Base-by-base conservation (phyloP, 2,329 filamentous ascomycete genomes). In the Cadophora sp. region DNA sequence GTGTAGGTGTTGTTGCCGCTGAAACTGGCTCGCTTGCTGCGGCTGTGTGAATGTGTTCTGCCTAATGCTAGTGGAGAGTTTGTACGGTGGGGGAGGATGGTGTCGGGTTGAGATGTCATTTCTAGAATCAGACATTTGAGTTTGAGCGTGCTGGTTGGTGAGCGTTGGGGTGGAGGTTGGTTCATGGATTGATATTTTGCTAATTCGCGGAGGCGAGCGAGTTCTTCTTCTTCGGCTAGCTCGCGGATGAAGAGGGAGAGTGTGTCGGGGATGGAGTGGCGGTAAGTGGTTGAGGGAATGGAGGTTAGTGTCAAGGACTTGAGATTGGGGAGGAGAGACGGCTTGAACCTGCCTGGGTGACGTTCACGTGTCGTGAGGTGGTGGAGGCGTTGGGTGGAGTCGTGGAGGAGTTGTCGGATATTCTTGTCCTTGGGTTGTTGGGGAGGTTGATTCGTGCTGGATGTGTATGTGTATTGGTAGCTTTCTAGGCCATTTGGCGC, bases 191-290 rank as follows among this genome's bases (percentile, higher is more conserved):
- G 37, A n/a, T 60, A 29, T 51, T 29, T 48, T 24, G 62, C 31
- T 19, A 59, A 59, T 26, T 66, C 51, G 51, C 68, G 64, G 6
- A 74, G 55, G 24, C 59, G 63, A 3, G 71, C 71, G 1, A 74
- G 55, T 48, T 72, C 66, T 66, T 71, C 68, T 48, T 72, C 69
- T 48, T 73, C 72, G 9, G 71, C 72, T 37, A 68, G 68, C 64
- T 73, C 69, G 60, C 71, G 71, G 16, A 73, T 71, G 24, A 72
- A 71, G 4, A 69, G 46, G 1, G 55, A 31, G n/a, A 73, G 56
- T 1, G 68, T 65, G 11, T 69, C 56, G 16, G 66, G 62, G 16
- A 71, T 59, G 16, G 59, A 61, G 4, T 51, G 66, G 5, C 64
- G 55, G 11, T 56, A 58, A 8, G 69, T 71, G 46, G 64, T 69